A percentile compares a stretch with the other conserved stretches of the same genome.
Conservation (phyloP, 2,329 filamentous ascomycete species). For the Ambrosiella beaveri region DNA sequence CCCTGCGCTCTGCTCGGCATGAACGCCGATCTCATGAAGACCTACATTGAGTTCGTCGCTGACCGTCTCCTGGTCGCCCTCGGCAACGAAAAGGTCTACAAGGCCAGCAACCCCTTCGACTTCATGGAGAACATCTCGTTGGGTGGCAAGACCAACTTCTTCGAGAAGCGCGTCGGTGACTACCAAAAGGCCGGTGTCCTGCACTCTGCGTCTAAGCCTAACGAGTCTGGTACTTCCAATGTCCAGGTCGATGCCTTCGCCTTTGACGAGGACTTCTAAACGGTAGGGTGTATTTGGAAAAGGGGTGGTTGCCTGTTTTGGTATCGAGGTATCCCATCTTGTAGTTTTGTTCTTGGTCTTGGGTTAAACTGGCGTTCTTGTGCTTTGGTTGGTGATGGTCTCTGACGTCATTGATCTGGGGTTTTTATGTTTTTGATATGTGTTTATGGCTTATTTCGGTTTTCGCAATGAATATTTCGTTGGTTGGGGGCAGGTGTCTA, state of each 20-base stretch:
- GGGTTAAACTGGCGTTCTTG: neutral
- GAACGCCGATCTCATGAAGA: slow-evolving; percentile 95
- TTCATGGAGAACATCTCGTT: slow-evolving; percentile 99
- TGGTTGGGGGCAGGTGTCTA: neutral
- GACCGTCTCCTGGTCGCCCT: slow-evolving; percentile 86
- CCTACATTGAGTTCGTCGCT: slow-evolving; percentile 99
- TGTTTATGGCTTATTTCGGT: neutral
- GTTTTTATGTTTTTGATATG: slow-evolving; percentile 4
- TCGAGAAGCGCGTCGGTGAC: slow-evolving; percentile 98
- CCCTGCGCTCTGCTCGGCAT: slow-evolving; percentile 89
- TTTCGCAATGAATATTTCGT: neutral
- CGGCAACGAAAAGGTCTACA: slow-evolving; percentile 88
- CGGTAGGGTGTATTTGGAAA: slow-evolving; percentile 13
- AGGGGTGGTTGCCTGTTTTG: neutral
- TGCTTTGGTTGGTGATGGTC: neutral
- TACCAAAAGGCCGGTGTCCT: slow-evolving; percentile 99
- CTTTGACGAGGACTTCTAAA: slow-evolving; percentile 95
- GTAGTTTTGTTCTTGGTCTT: slow-evolving; percentile 12
- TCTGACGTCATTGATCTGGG: neutral
- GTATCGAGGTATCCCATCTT: slow-evolving; percentile 8
- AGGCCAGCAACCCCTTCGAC: slow-evolving; percentile 89
- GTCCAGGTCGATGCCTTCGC: slow-evolving; percentile 62
- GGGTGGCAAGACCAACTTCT: slow-evolving; percentile 99
- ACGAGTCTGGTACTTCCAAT: slow-evolving; percentile 24
- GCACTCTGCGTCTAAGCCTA: slow-evolving; percentile 66